phyloP scores from a whole-genome alignment of 2,329 filamentous ascomycete species.

The Aspergillus transmontanensis region DNA sequence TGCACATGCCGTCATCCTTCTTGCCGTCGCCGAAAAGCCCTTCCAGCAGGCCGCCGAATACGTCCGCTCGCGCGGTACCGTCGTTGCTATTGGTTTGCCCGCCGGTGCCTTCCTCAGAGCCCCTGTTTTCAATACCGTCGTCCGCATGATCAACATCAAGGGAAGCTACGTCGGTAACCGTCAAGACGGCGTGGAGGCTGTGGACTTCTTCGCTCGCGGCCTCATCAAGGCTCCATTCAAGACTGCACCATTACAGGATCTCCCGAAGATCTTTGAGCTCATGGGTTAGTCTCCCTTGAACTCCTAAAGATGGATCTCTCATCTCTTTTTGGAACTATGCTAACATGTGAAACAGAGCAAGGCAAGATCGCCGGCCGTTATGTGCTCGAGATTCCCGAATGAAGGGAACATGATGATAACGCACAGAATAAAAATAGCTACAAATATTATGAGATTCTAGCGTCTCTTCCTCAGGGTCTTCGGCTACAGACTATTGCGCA shows the following conservation, averaged over 20 bases:
- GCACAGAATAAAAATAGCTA: not conserved
- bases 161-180: constrained; percentile 94
- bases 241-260: constrained; percentile 76
- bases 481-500: not conserved
- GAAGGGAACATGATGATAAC: constrained; percentile 3
- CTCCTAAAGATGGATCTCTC: not conserved
- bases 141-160: constrained; percentile 89
- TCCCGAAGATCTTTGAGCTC: constrained; percentile 77
- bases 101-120: constrained; percentile 77
- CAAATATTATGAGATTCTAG: not conserved
- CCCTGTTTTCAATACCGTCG: constrained; percentile 85
- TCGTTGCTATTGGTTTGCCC: constrained; percentile 88
- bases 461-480: not conserved
- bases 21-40: constrained; percentile 85
- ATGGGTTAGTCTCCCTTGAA: constrained; percentile 52
- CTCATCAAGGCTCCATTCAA: constrained; percentile 88
- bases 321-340: constrained; percentile 3
- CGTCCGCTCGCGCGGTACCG: constrained; percentile 77
- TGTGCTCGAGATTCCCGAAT: constrained; percentile 48
- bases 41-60: constrained; percentile 94
- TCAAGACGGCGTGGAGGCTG: constrained; percentile 80
- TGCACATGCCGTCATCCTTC: constrained; percentile 82
- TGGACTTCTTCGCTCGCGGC: constrained; percentile 85
- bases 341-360: constrained; percentile 33
- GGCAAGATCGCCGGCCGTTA: constrained; percentile 47